Percentiles rank a stretch among this genome's conserved stretches.
These are phyloP conservation scores for Lichtheimia hyalospora DNA, from an alignment of 371 early-diverging fungal species.

Conservation along the genomic window DNA sequence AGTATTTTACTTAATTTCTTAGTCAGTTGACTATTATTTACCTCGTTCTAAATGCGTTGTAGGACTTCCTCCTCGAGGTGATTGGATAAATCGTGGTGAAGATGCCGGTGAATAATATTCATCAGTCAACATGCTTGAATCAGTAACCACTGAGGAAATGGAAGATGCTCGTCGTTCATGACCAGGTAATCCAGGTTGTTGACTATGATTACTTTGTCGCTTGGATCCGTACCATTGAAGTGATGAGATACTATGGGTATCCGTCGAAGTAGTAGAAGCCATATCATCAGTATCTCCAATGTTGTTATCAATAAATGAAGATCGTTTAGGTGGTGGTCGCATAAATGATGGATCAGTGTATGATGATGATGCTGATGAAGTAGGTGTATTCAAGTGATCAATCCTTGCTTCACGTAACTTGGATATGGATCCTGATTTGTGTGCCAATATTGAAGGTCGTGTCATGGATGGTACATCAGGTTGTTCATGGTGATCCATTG, in stretches of 20 bases:
- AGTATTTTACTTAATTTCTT: not conserved
- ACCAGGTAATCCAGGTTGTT: constrained; percentile 5
- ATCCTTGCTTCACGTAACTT: constrained; percentile 20
- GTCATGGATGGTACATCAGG: not conserved
- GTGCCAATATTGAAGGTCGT: not conserved
- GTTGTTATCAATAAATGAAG: constrained; percentile 13
- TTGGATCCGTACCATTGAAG: constrained; percentile 14
- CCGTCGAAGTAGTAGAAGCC: constrained; percentile 15
- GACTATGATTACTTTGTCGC: constrained; percentile 7
- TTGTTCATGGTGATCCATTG: not conserved
- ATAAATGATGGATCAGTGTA: constrained; percentile 6
- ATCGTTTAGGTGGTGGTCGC: constrained; percentile 1
- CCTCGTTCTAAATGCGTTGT: constrained; percentile 9
- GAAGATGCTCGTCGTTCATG: constrained; percentile 22
- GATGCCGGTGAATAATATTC: constrained; percentile 21
- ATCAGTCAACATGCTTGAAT: constrained; percentile 20
- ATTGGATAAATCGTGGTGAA: constrained; percentile 17
- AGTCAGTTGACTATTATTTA: not conserved
- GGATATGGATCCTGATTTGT: constrained; percentile 29
- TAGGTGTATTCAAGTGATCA: not conserved
- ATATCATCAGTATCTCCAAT: constrained; percentile 17
- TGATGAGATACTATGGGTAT: constrained; percentile 17
- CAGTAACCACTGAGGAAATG: constrained; percentile 24
- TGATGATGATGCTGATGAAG: constrained; percentile 9
- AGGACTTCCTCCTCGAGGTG: constrained; percentile 23